These are phyloP conservation scores for Malus sylvestris DNA, from an alignment of 306 rosid genomes.

Conservation along the genomic window DNA sequence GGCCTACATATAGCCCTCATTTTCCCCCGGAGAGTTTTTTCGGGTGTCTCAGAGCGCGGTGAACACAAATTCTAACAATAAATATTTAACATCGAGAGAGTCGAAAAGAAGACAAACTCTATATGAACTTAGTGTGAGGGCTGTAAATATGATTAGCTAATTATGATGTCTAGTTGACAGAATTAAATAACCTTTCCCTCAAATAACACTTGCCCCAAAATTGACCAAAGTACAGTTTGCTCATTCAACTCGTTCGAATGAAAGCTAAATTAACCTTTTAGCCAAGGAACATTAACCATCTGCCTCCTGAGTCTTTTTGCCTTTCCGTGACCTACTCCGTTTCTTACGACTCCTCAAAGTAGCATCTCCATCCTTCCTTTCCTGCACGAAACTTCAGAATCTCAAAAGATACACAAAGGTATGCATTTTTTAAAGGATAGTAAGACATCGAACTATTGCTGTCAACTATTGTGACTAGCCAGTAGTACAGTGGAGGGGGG, in stretches of 20 bases:
- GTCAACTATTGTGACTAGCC: not conserved
- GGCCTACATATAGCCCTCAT: too few relatives aligned
- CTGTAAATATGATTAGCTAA: too few relatives aligned
- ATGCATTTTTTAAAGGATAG: not conserved
- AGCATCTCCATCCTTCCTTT: slow-evolving; percentile 13
- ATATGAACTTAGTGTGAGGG: too few relatives aligned
- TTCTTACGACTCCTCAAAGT: slow-evolving; percentile 17
- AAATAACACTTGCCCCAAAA: not conserved
- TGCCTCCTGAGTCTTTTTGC: not conserved
- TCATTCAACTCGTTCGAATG: not conserved
- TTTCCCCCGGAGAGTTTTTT: fast-evolving
- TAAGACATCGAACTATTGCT: not conserved
- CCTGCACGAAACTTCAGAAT: slow-evolving; percentile 16
- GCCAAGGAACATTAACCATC: not conserved
- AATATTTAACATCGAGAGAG: too few relatives aligned
- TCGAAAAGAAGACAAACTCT: too few relatives aligned
- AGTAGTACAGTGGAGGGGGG: too few relatives aligned
- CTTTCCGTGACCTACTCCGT: slow-evolving; percentile 27
- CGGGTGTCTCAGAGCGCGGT: fast-evolving
- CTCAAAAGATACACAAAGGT: not conserved
- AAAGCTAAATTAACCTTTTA: not conserved
- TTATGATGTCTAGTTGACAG: too few relatives aligned
- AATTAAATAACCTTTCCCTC: too few relatives aligned
- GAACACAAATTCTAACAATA: too few relatives aligned
- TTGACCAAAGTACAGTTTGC: not conserved